phyloP scores from a whole-genome alignment of 176 grass and related monocot species.

The Aegilops speltoides region DNA sequence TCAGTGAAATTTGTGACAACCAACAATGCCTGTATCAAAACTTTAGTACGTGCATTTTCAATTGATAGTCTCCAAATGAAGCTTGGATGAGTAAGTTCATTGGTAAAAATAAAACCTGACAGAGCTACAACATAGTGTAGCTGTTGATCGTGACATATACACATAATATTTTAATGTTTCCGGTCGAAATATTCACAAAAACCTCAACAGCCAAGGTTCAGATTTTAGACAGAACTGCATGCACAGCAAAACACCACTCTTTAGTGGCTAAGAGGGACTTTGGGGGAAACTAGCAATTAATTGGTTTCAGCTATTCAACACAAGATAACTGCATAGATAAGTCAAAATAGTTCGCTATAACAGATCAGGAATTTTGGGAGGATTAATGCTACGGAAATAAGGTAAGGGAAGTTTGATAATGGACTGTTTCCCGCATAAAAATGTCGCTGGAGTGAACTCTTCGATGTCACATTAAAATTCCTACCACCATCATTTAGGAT shows the following conservation, averaged over 20 bases:
- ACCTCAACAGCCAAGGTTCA: not conserved
- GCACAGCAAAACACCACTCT: not conserved
- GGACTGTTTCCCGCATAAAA: not conserved
- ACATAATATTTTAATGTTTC: not conserved
- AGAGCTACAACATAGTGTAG: not conserved
- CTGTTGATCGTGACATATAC: not conserved
- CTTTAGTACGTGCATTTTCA: not conserved
- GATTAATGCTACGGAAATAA: not conserved
- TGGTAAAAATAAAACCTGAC: not conserved
- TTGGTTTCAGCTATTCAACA: not conserved
- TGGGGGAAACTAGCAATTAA: not conserved
- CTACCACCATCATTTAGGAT: not conserved
- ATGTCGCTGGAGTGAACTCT: not conserved
- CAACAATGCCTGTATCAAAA: not conserved
- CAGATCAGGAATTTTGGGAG: not conserved
- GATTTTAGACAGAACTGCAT: not conserved
- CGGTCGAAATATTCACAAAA: not conserved
- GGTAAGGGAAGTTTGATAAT: not conserved
- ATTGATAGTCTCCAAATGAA: not conserved
- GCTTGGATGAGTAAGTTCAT: no score
- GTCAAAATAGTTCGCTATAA: not conserved
- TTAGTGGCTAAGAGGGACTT: not conserved
- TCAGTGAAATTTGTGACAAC: not conserved
- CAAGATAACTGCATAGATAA: not conserved
- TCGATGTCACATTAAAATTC: conserved; percentile 1